Conservation (phyloP, 805 yeast genomes). For the Suhomyces xylopsoci region DNA sequence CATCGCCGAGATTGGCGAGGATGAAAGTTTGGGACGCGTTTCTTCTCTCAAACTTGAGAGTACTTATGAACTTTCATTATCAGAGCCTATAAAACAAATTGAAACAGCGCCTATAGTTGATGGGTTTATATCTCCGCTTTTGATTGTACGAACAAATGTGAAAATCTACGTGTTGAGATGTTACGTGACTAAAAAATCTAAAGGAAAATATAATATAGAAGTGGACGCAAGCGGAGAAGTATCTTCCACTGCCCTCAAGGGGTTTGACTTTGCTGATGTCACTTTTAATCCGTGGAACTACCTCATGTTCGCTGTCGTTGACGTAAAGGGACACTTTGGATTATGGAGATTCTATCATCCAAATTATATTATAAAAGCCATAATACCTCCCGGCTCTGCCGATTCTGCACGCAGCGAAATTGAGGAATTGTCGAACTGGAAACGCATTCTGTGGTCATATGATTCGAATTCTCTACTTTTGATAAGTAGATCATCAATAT, state of each 20-base stretch:
- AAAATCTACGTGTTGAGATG: slow-evolving; percentile 33
- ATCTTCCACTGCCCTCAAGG: slow-evolving; percentile 19
- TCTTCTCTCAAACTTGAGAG: not conserved
- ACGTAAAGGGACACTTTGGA: slow-evolving; percentile 52
- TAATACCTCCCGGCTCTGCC: not conserved
- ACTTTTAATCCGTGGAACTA: slow-evolving; percentile 43
- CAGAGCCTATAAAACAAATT: slow-evolving; percentile 42
- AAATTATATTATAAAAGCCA: not conserved
- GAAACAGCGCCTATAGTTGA: slow-evolving; percentile 23
- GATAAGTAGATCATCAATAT: slow-evolving; percentile 45
- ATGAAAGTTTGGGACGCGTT: not conserved
- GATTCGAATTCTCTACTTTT: slow-evolving; percentile 22
- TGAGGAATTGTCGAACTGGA: slow-evolving; percentile 56
- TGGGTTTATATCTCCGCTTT: slow-evolving; percentile 20
- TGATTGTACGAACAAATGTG: slow-evolving; percentile 38
- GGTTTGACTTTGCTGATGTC: slow-evolving; percentile 44
- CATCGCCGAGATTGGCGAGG: not conserved
- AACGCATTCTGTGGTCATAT: slow-evolving; percentile 46
- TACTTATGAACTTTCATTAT: slow-evolving; percentile 5
- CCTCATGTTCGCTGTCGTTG: slow-evolving; percentile 42
- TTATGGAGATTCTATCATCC: slow-evolving; percentile 25
- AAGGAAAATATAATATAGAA: slow-evolving; percentile 1
- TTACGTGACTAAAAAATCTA: not conserved
- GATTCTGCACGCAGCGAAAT: slow-evolving; percentile 33
- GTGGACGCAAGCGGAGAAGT: slow-evolving; percentile 17